A percentile compares a stretch with the other conserved stretches of the same genome.
These are phyloP conservation scores for Populus deltoides DNA, from an alignment of 345 rosid genomes.

Conservation along the genomic window DNA sequence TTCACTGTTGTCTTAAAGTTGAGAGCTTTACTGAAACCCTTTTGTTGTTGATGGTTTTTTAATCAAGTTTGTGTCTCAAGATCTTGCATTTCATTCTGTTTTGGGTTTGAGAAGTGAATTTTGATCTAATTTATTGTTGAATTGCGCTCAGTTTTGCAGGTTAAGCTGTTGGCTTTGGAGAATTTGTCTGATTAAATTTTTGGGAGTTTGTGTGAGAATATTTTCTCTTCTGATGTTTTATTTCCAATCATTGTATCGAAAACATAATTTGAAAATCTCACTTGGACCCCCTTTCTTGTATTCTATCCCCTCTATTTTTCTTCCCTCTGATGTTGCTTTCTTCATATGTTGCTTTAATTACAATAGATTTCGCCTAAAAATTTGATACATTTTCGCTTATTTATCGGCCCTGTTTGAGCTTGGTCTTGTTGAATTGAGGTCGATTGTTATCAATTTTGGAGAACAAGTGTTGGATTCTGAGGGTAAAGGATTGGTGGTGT, in stretches of 20 bases:
- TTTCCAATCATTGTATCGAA: conserved; percentile 54
- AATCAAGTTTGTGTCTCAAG: background rate
- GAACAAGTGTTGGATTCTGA: conserved; percentile 3
- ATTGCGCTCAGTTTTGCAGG: conserved; percentile 31
- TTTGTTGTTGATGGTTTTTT: background rate
- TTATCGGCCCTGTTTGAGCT: background rate
- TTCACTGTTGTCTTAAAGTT: background rate
- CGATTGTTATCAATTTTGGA: background rate
- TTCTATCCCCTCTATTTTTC: conserved; percentile 51
- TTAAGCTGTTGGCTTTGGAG: background rate
- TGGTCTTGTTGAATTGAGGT: background rate
- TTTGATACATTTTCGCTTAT: conserved; percentile 35
- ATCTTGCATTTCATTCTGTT: background rate
- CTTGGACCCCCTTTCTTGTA: conserved; percentile 40
- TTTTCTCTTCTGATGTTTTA: conserved; percentile 74
- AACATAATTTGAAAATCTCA: conserved; percentile 39
- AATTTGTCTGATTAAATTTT: background rate
- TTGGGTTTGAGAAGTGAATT: background rate
- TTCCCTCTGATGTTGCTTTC: conserved; percentile 61
- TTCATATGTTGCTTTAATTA: conserved; percentile 75
- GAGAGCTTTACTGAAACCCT: background rate
- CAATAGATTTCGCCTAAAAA: conserved; percentile 75
- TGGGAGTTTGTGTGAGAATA: conserved; percentile 24
- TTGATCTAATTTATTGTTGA: conserved; percentile 1
- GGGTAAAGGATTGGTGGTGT: conserved; percentile 1